Percentiles rank a stretch among this genome's conserved stretches.
Conservation (phyloP, 768 basidiomycete species). For the Boletellus sp. region DNA sequence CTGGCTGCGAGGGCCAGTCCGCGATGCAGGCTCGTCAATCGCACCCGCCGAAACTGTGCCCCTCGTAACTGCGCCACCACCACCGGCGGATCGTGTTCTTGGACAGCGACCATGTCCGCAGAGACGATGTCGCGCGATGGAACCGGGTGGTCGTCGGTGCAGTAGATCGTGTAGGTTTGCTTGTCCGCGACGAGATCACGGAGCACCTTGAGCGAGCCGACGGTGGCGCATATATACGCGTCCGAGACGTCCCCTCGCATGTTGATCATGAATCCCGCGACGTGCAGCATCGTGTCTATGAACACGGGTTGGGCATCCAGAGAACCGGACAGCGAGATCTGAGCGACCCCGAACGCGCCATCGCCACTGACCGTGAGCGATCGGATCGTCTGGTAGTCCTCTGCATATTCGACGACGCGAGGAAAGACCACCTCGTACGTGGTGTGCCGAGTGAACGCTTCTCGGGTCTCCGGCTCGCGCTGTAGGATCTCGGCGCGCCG, state of each 20-base stretch:
- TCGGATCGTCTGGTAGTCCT: slow-evolving; percentile 54
- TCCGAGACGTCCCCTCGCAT: slow-evolving; percentile 46
- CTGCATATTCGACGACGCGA: slow-evolving; percentile 61
- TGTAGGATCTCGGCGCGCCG: slow-evolving; percentile 34
- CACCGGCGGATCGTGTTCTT: slow-evolving; percentile 29
- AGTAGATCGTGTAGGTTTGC: slow-evolving; percentile 49
- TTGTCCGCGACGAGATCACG: slow-evolving; percentile 39
- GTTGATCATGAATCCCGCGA: slow-evolving; percentile 69
- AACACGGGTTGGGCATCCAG: slow-evolving; percentile 55
- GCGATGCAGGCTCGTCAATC: slow-evolving; percentile 46
- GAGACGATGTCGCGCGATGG: slow-evolving; percentile 44
- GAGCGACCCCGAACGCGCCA: slow-evolving; percentile 51
- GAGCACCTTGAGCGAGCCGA: slow-evolving; percentile 48
- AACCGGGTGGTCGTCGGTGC: slow-evolving; percentile 41
- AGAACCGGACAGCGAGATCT: slow-evolving; percentile 39
- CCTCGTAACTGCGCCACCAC: slow-evolving; percentile 57
- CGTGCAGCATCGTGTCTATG: slow-evolving; percentile 64
- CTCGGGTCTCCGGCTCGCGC: slow-evolving; percentile 25
- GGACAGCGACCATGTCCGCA: slow-evolving; percentile 51
- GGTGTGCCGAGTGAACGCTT: slow-evolving; percentile 53
- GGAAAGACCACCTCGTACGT: slow-evolving; percentile 67
- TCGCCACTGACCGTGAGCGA: slow-evolving; percentile 47
- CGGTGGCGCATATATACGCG: slow-evolving; percentile 60
- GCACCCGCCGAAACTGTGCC: slow-evolving; percentile 57
- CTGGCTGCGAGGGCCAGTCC: slow-evolving; percentile 38